Base-by-base conservation (phyloP, 805 yeast species). In the Brettanomyces anomalus region DNA sequence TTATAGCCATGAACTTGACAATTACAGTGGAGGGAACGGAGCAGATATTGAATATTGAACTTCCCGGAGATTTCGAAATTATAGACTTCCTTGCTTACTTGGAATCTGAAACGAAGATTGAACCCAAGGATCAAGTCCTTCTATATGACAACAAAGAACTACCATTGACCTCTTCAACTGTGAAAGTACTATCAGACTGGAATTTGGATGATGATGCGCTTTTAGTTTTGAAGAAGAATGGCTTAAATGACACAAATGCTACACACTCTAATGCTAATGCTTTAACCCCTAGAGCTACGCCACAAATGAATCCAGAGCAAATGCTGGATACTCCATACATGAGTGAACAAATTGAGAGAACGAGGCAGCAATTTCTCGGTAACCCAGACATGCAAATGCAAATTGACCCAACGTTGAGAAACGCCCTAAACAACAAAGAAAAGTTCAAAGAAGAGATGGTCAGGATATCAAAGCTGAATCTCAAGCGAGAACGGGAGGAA, bases 1-100 rank as follows among this genome's bases (percentile, higher is more conserved):
- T 24, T 28, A 20, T 31, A 26, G n/a, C n/a, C 11, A 79, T 79
- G 84, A 65, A 72, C 32, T 46, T 79, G 4, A 72, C 79, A 0
- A 64, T 79, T 26, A 70, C 78, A 0, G 65, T 73, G 38, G 75
- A 67, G 33, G 56, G 62, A 15, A 62, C 68, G n/a, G 84, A 74
- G 30, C 68, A 64, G 30, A 64, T 78, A 10, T 58, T 72, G 42
- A 60, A 64, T 3, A 70, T 85, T 1, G 95, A 87, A 41, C 71
- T 86, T 4, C 73, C 85, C 4, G 74, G 65, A 1, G 82, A 80
- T 13, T 71, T 87, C 67, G 57, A 77, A 0, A 57, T 87, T 8
- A 67, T 59, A 13, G 96, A 88, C 57, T 71, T 89, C 49, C 70
- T 75, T 46, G 94, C 90, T 0, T 77, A 81, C 49, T 55, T 88